Base-by-base conservation (phyloP, 208 protist species). In the Leishmania gerbilli region DNA sequence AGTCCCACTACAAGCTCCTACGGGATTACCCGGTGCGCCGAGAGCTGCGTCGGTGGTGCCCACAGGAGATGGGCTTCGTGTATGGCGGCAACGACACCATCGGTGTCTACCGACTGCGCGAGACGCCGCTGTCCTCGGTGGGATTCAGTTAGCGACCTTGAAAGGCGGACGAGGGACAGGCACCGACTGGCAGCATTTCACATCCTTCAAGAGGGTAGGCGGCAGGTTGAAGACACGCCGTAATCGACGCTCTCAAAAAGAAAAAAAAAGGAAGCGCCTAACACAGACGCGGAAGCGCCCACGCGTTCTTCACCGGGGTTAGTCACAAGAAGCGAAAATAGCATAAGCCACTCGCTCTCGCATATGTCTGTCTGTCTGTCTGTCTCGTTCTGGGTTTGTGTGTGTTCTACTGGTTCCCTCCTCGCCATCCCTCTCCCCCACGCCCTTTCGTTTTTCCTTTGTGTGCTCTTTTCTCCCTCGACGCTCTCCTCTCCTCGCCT, bases 71-170 rank as follows among this genome's bases (percentile, higher is more conserved):
- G 93, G 95, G 95, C 13, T 84, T 98, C 5, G 81, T 98, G 65
- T 98, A 96, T 84, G 93, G 92, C 47, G 95, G 95, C 55, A 96
- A 95, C 82, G 95, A 98, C 78, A 95, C 92, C 13, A 91, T 98
- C 77, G 95, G 92, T 60, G 93, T 98, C 19, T 98, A 98, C 83
- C 84, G 79, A n/a, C 77, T 85, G n/a, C 89, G 95, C 72, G 62
- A 83, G n/a, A 64, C 74, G 19, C 90, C 88, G 27, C 65, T 93
- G 69, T 60, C 80, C 11, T 40, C 45, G 55, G 42, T n/a, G 62
- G 40, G 60, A 34, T 56, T 67, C 60, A 40, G 53, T 5, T 31
- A 77, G 21, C 19, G 9, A 51, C n/a, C 72, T 58, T 56, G 47
- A 56, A n/a, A 45, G 42, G n/a, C 2, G 34, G 51, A 58, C 3